Percentiles rank a stretch among this genome's conserved stretches.
Evolutionary conservation across 2,329 filamentous ascomycete species (phyloP).

Genomic region (Amphichorda felina): DNA sequence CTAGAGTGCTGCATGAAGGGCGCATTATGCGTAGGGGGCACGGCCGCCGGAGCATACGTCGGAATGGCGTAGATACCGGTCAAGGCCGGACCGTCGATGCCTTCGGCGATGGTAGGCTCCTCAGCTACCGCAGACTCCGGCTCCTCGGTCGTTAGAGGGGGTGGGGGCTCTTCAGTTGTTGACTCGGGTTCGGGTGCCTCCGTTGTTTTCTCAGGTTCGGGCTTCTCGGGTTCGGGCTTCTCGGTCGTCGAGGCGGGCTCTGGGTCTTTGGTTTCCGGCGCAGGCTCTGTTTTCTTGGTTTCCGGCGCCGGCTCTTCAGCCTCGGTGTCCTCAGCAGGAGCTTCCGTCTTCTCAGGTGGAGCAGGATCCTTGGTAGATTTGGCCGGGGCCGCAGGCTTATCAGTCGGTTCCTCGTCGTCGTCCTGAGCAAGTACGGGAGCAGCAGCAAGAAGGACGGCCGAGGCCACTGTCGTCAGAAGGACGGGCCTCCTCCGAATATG

Average conservation of each 20-base stretch:
- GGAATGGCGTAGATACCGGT: conserved; percentile 25
- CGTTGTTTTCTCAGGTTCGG: not conserved
- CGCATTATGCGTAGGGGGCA: conserved; percentile 74
- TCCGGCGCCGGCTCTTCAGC: not conserved
- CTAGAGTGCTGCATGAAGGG: conserved; percentile 85
- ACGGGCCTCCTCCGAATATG: not conserved
- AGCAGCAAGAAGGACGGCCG: conserved; percentile 15
- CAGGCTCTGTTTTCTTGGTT: conserved; percentile 2
- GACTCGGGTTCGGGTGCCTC: not conserved
- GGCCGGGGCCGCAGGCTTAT: not conserved
- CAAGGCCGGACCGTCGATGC: conserved; percentile 26
- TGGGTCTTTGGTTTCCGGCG: conserved; percentile 1
- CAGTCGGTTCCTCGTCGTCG: not conserved
- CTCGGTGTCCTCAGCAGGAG: not conserved
- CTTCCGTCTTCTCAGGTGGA: not conserved
- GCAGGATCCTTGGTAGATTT: too few species aligned
- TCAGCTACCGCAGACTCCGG: conserved; percentile 2
- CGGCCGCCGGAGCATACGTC: conserved; percentile 58
- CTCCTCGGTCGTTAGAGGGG: conserved; percentile 3
- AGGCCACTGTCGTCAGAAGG: conserved; percentile 13
- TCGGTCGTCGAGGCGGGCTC: not conserved
- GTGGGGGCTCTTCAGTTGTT: conserved; percentile 6
- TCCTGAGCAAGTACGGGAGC: conserved; percentile 18
- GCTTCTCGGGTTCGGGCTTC: not conserved
- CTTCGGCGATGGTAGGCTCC: conserved; percentile 5